A percentile compares a stretch with the other conserved stretches of the same genome.
Conservation (phyloP, 2,329 filamentous ascomycete genomes). For the Endocalyx cinctus region DNA sequence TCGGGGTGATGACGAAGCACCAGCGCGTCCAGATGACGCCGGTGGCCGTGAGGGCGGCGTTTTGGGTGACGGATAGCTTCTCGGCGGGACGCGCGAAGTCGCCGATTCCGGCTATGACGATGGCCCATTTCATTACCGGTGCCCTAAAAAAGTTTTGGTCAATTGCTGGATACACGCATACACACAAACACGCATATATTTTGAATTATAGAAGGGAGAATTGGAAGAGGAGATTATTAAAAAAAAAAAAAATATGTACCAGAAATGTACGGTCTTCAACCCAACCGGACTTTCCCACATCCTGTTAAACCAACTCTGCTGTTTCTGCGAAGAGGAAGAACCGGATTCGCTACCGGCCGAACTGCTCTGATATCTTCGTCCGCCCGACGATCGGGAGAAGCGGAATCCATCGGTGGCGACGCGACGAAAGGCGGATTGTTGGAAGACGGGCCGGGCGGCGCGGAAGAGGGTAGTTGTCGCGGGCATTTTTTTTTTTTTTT, state of each 20-base stretch:
- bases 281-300: slow-evolving; percentile 81
- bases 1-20: slow-evolving; percentile 95
- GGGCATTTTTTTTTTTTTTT: slow-evolving; percentile 31
- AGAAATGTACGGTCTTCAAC: slow-evolving; percentile 96
- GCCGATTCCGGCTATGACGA: slow-evolving; percentile 87
- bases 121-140: slow-evolving; percentile 94
- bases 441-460: slow-evolving; percentile 51
- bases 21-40: slow-evolving; percentile 97
- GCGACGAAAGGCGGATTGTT: slow-evolving; percentile 49
- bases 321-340: slow-evolving; percentile 36
- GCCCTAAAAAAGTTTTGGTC: slow-evolving; percentile 54
- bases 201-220: neutral
- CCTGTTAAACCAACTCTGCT: slow-evolving; percentile 62
- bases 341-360: slow-evolving; percentile 34
- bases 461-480: slow-evolving; percentile 47
- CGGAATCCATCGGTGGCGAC: slow-evolving; percentile 33
- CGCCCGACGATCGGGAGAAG: slow-evolving; percentile 39
- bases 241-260: slow-evolving; percentile 46
- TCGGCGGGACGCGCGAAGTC: slow-evolving; percentile 90
- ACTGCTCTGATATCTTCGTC: slow-evolving; percentile 69
- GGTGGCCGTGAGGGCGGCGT: slow-evolving; percentile 82
- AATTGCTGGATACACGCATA: slow-evolving; percentile 11
- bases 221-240: neutral
- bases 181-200: neutral
- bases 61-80: slow-evolving; percentile 90